Base-by-base conservation (phyloP, 1,139 yeast species). In the Blastobotrys indianensis region DNA sequence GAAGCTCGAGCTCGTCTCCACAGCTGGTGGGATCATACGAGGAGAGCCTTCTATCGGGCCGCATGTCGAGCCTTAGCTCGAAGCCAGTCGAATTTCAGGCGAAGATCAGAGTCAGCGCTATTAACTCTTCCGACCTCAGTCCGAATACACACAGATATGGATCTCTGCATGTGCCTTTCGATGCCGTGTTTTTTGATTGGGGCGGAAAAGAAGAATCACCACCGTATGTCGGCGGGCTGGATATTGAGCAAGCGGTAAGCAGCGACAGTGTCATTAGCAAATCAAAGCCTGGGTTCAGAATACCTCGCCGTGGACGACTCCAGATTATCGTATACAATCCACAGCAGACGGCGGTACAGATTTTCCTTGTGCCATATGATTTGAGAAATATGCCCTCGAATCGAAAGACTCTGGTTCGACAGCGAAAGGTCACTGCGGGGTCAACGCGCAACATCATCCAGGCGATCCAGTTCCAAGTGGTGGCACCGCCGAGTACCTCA, bases 241-340 rank as follows among this genome's bases (percentile, higher is more conserved):
- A 70, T 45, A 47, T 72, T 15, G 65, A 63, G 20, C 29, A 54
- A 57, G 16, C 66, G 64, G 36, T 44, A 51, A 17, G 54, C 38
- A 23, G 33, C 23, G 32, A 43, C n/a, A n/a, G 39, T 31, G 39
- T 23, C 12, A 4, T 33, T 12, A 33, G 38, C 9, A 40, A 17
- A 31, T 15, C 32, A 20, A 42, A 31, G 31, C 38, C 17, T 30
- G 34, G 25, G 43, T 63, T 67, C 59, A 54, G 67, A 50, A 50
- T 73, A 9, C 73, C 75, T 2, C 56, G 55, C 9, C 57, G 54
- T n/a, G 76, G 76, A 1, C 65, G 63, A 42, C 50, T 73, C 4
- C 76, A 72, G 51, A 50, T 73, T 32, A 60, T 69, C n/a, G 58
- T 71, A 4, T 68, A 64, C 48, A 73, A 73, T 52, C 59, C 63